phyloP scores from a whole-genome alignment of 2,329 filamentous ascomycete species.

The Sphaerulina vaccinii region DNA sequence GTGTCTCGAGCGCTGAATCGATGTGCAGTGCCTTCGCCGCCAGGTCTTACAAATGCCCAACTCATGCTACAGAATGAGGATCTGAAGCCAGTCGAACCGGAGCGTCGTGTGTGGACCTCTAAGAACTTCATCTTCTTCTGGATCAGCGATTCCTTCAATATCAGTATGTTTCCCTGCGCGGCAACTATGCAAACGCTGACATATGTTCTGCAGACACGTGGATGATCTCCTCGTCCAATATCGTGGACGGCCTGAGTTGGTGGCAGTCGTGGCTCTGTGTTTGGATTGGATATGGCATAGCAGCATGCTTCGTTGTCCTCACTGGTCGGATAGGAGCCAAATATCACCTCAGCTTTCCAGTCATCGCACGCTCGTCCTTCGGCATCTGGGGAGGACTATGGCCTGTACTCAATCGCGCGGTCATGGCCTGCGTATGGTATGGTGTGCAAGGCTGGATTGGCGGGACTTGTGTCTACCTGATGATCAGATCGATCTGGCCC shows the following conservation, averaged over 20 bases:
- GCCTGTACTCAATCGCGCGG: slow-evolving; percentile 11
- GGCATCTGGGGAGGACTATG: slow-evolving; percentile 13
- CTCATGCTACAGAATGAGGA: slow-evolving; percentile 79
- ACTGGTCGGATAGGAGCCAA: slow-evolving; percentile 13
- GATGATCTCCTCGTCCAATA: slow-evolving; percentile 87
- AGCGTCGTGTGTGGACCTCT: slow-evolving; percentile 76
- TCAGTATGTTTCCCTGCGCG: slow-evolving; percentile 40
- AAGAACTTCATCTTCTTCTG: slow-evolving; percentile 86
- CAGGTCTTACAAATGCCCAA: slow-evolving; percentile 73
- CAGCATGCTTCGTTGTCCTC: slow-evolving; percentile 12
- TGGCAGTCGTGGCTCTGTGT: slow-evolving; percentile 18
- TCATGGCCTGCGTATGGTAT: slow-evolving; percentile 17
- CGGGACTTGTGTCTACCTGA: slow-evolving; percentile 8
- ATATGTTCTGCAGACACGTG: slow-evolving; percentile 6
- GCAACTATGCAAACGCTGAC: background rate
- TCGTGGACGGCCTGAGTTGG: slow-evolving; percentile 64
- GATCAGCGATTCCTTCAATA: slow-evolving; percentile 82
- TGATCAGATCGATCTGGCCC: slow-evolving; percentile 65
- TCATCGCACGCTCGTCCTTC: slow-evolving; percentile 15
- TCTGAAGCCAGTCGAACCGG: slow-evolving; percentile 65
- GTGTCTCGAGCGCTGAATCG: slow-evolving; percentile 50
- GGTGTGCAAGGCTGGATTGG: slow-evolving; percentile 12
- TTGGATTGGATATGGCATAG: slow-evolving; percentile 13
- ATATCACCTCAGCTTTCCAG: slow-evolving; percentile 16
- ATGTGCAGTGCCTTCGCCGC: slow-evolving; percentile 71